Base-by-base conservation (phyloP, 2,329 filamentous ascomycete species). In the Clarireedia monteithiana region DNA sequence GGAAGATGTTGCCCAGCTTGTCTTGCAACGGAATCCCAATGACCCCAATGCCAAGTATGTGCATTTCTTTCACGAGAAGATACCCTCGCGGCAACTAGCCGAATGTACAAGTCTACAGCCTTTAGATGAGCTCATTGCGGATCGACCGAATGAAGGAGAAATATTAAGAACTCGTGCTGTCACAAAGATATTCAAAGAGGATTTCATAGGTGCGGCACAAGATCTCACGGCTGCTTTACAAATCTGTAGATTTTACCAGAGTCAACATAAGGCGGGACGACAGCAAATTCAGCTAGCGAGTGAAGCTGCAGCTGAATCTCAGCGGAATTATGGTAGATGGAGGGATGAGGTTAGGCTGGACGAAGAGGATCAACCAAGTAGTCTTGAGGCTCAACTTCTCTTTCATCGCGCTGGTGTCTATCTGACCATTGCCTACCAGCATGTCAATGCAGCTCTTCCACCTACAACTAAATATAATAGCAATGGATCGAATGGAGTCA, bases 41-140 rank as follows among this genome's bases (percentile, higher is more conserved):
- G 84, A 91, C 66, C 71, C 77, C 45, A 87, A 94, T 66, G 89
- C 88, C 27, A 87, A 86, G 70, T 94, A 94, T 68, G 89, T 94
- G n/a, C 87, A 94, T 68, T 94, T 92, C 73, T 95, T 95, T 70
- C 88, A 92, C 71, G 88, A 95, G 72, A 94, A 92, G 78, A 91
- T 94, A 26, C 86, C 88, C 1, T 87, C 83, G 42, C 75, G 86
- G 44, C 83, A 86, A 68, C 74, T 94, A 68, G 86, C 84, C 38
- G 82, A 89, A 64, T 84, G 80, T 63, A 91, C 88, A 7, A 85
- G 81, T 59, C 71, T 91, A 56, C 73, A 80, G 52, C 77, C 83
- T 4, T 70, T 95, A 61, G 76, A 84, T 67, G 80, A 88, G 39
- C 82, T 92, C 55, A 84, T 91, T 58, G 72, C 75, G 12, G 79